phyloP scores from a whole-genome alignment of 345 rosid genomes.

The Toxicodendron radicans region DNA sequence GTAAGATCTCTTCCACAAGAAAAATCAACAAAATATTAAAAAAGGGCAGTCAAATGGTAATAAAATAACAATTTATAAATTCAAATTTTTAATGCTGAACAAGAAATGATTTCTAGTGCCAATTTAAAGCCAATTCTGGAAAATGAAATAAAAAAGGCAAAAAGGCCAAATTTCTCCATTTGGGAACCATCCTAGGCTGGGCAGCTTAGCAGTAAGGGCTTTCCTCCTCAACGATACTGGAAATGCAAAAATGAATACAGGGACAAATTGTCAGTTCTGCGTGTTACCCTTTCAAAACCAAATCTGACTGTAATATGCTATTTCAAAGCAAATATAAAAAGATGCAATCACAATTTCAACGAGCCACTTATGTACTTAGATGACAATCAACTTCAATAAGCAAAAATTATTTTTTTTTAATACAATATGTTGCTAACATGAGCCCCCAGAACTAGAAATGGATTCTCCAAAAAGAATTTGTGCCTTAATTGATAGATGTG shows the following conservation, averaged over 20 bases:
- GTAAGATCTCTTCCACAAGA: background rate
- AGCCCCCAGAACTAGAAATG: too few species aligned
- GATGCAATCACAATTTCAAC: too few species aligned
- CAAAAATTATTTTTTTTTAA: too few species aligned
- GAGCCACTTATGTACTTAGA: too few species aligned
- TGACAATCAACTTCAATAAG: too few species aligned
- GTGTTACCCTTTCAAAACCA: background rate
- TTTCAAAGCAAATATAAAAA: too few species aligned
- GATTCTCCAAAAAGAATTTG: too few species aligned
- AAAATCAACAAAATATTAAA: background rate
- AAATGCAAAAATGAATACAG: background rate
- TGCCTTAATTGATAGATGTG: too few species aligned
- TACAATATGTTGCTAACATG: too few species aligned
- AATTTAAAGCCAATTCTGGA: background rate
- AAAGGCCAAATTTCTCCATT: background rate
- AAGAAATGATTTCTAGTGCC: background rate
- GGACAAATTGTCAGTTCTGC: background rate
- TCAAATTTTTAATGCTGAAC: background rate
- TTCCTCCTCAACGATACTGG: background rate
- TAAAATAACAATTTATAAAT: background rate
- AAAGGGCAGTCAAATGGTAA: background rate
- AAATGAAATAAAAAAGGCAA: background rate
- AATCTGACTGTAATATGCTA: background rate
- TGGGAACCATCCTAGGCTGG: background rate
- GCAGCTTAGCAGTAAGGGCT: background rate